Base-by-base conservation (phyloP, 2,329 filamentous ascomycete genomes). In the Phyllosticta capitalensis region DNA sequence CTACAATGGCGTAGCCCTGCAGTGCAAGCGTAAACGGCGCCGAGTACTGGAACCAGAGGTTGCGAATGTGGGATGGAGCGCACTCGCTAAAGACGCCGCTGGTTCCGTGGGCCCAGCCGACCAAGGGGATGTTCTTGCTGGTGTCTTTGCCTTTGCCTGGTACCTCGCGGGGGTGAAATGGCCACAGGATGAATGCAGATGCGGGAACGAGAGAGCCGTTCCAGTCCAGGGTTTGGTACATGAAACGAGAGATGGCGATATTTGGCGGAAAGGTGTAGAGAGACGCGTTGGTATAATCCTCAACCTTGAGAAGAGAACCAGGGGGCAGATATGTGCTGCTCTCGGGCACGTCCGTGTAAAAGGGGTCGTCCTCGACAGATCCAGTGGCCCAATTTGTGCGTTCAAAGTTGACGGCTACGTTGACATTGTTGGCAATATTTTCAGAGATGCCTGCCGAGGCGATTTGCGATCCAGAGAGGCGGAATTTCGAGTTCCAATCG, bases 151-250 rank as follows among this genome's bases (percentile, higher is more conserved):
- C 30, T 14, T 38, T 69, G 22, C 66, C 58, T 55, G 67, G 21
- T 21, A 52, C 21, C 9, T 24, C 21, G 9, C 55, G 55, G 2
- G 55, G 26, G 9, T 33, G 59, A 56, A 69, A 81, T 0, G 79
- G 79, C 77, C 78, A 81, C 1, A 82, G 72, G 12, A 82, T 67
- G 64, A 73, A 80, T 1, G 74, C 79, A 1, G 78, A 80, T 9
- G 77, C 74, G 0, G 79, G 79, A 1, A 81, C 65, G 0, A 71
- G 61, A 0, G 73, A 75, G 2, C 76, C 76, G 59, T 80, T 78
- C 21, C 75, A 62, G n/a, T 72, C 74, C 20, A 69, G 71, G 0
- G 78, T 77, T 20, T 75, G 75, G 67, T 79, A 82, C 2, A 80
- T 62, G 62, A 82, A 73, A 14, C 79, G 75, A 1, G 78, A 81